These are phyloP conservation scores for Aspergillus kassunensis DNA, from an alignment of 495 filamentous ascomycete species.

Conservation along the genomic window DNA sequence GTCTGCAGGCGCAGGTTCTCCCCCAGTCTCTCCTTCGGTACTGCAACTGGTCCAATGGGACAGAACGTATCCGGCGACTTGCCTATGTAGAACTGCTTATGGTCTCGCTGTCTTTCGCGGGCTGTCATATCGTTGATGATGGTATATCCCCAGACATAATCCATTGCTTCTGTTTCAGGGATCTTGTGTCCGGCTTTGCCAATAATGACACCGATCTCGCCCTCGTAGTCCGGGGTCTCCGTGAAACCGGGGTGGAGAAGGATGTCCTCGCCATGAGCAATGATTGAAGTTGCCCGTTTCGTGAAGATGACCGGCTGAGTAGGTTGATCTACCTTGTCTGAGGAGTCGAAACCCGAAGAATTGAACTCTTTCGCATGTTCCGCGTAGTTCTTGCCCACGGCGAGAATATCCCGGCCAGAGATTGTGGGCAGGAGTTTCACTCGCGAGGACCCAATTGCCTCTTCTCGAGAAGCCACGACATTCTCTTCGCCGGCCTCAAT, in stretches of 20 bases:
- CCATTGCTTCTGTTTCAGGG: background rate
- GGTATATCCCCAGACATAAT: slow-evolving; percentile 4
- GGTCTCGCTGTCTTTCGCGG: slow-evolving; percentile 2
- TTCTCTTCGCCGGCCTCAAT: background rate
- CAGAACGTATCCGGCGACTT: slow-evolving; percentile 1
- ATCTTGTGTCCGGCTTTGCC: slow-evolving; percentile 1
- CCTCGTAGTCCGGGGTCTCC: slow-evolving; percentile 5
- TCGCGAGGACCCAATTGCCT: background rate
- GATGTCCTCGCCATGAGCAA: background rate
- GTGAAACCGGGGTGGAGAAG: slow-evolving; percentile 3
- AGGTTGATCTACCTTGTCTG: background rate
- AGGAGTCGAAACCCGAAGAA: slow-evolving; percentile 1
- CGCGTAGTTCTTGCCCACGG: slow-evolving; percentile 4
- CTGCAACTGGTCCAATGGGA: background rate
- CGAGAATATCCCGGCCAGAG: slow-evolving; percentile 1
- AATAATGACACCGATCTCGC: slow-evolving; percentile 4
- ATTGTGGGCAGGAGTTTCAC: background rate
- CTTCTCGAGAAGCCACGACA: background rate
- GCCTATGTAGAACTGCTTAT: slow-evolving; percentile 8
- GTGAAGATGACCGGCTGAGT: background rate
- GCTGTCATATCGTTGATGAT: slow-evolving; percentile 4
- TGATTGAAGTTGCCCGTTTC: background rate
- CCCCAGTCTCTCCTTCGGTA: background rate
- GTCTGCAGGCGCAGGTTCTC: slow-evolving; percentile 5
- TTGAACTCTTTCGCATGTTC: slow-evolving; percentile 3